Evolutionary conservation across 148 eudicot genomes (phyloP).

Genomic region (Salicornia ramosissima): DNA sequence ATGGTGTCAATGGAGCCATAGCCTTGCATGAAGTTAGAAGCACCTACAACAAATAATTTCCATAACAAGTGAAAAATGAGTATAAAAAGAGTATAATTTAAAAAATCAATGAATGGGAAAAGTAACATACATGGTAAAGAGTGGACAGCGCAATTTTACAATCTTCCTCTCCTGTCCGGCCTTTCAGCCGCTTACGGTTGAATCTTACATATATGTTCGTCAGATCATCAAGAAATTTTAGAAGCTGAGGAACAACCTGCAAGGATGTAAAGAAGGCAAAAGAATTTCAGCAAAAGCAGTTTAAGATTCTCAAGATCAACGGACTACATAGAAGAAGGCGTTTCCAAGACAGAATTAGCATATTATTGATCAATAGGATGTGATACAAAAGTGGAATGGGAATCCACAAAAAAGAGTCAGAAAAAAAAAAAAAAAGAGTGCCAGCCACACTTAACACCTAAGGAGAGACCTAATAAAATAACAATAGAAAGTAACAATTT

Average conservation of each 20-base stretch:
- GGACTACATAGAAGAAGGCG: background rate
- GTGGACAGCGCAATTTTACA: constrained; percentile 93
- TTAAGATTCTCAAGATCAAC: background rate
- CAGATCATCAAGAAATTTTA: constrained; percentile 77
- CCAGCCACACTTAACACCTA: background rate
- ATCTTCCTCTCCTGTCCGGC: constrained; percentile 90
- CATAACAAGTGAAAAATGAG: background rate
- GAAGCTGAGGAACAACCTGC: constrained; percentile 91
- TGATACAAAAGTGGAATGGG: too few species aligned
- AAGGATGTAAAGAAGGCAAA: constrained; percentile 5
- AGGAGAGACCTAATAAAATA: background rate
- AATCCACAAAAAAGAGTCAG: too few species aligned
- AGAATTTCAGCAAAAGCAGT: background rate
- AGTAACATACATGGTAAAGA: constrained; percentile 67
- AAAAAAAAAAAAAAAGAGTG: background rate
- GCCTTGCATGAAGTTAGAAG: constrained; percentile 83
- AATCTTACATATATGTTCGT: constrained; percentile 93
- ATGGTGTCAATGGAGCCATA: constrained; percentile 97
- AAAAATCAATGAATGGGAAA: constrained; percentile 5
- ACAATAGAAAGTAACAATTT: background rate
- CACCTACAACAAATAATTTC: constrained; percentile 41
- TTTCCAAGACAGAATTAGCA: too few species aligned
- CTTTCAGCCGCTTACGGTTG: constrained; percentile 95
- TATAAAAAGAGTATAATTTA: background rate
- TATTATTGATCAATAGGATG: too few species aligned